Evolutionary conservation across 169 alveolate genomes (phyloP).

Genomic region (Cyclospora cayetanensis): DNA sequence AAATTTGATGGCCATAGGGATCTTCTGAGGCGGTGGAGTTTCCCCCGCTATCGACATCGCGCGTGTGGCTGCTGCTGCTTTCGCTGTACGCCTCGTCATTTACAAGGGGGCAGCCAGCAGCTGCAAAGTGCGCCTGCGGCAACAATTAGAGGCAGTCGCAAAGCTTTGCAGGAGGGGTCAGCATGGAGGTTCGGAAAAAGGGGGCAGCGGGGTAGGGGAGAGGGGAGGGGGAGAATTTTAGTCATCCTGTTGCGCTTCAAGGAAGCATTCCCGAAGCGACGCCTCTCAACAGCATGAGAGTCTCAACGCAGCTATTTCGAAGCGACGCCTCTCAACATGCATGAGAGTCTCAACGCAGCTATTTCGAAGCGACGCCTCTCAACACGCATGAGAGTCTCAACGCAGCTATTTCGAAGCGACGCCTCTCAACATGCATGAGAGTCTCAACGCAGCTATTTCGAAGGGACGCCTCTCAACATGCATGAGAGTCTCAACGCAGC

Average conservation of each 20-base stretch:
- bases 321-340: too few species aligned
- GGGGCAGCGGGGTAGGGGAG: too few species aligned
- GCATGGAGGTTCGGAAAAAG: too few species aligned
- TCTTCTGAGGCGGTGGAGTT: not conserved
- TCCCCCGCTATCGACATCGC: not conserved
- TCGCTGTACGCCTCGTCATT: not conserved
- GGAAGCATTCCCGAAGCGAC: not conserved
- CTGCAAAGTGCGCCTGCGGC: not conserved
- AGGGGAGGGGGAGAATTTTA: too few species aligned
- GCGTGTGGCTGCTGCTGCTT: not conserved
- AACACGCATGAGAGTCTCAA: not conserved
- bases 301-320: not conserved
- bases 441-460: not conserved
- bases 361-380: not conserved
- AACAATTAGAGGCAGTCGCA: too few species aligned
- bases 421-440: not conserved
- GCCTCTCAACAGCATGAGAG: not conserved
- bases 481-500: not conserved
- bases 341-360: not conserved
- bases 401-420: not conserved
- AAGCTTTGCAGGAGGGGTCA: too few species aligned
- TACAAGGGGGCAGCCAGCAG: not conserved
- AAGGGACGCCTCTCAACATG: not conserved
- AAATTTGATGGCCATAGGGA: not conserved
- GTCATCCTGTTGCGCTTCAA: too few species aligned